phyloP scores from a whole-genome alignment of 2,329 filamentous ascomycete genomes.

The Claviceps humidiphila region DNA sequence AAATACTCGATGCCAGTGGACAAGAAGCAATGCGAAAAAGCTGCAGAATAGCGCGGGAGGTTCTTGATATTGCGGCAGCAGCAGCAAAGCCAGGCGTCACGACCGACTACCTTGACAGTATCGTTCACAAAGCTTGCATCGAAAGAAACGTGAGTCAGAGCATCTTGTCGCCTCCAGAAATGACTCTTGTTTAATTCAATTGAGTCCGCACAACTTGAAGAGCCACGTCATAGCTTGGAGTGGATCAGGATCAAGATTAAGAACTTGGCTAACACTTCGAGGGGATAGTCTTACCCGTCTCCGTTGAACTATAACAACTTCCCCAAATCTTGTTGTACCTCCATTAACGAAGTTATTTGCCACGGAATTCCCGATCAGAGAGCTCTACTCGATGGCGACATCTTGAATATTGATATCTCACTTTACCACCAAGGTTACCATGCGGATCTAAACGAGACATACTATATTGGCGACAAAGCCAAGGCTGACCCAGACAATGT shows the following conservation, averaged over 20 bases:
- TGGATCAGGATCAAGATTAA: background rate
- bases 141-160: constrained; percentile 64
- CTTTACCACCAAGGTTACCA: constrained; percentile 93
- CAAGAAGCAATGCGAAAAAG: constrained; percentile 89
- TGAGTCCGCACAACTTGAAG: background rate
- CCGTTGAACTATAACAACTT: constrained; percentile 93
- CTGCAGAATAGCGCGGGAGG: constrained; percentile 75
- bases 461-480: constrained; percentile 88
- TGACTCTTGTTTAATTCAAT: background rate
- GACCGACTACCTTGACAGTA: constrained; percentile 86
- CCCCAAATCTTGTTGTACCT: constrained; percentile 96
- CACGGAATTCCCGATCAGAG: constrained; percentile 95
- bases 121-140: constrained; percentile 89
- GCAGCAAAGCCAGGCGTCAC: constrained; percentile 83
- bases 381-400: constrained; percentile 78
- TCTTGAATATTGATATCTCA: constrained; percentile 92
- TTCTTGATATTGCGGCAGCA: constrained; percentile 79
- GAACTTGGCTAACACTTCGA: background rate
- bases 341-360: constrained; percentile 93
- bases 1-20: constrained; percentile 64
- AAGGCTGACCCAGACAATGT: constrained; percentile 74
- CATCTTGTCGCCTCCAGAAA: background rate
- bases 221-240: background rate
- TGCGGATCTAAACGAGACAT: constrained; percentile 94
- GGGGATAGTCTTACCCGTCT: constrained; percentile 74